Evolutionary conservation across 176 grass and related monocot genomes (phyloP).

Genomic region (Rhynchospora pubera): DNA sequence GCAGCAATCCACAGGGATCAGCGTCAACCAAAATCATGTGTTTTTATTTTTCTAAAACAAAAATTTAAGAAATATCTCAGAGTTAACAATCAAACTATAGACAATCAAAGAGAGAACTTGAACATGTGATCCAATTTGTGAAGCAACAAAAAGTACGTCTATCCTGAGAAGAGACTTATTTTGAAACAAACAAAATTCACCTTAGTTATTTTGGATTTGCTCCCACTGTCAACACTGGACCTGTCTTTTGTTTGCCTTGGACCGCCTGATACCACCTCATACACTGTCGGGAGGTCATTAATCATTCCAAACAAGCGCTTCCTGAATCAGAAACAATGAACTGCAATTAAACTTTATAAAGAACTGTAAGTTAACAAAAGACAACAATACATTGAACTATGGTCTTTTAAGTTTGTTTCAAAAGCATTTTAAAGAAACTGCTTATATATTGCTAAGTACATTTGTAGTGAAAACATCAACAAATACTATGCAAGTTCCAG

Average conservation of each 20-base stretch:
- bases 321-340: slow-evolving; percentile 35
- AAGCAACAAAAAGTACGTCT: background rate
- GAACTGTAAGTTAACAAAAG: background rate
- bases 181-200: slow-evolving; percentile 20
- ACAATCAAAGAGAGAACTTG: background rate
- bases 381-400: background rate
- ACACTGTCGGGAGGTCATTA: slow-evolving; percentile 85
- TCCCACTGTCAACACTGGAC: slow-evolving; percentile 50
- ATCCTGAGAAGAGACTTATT: background rate
- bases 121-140: background rate
- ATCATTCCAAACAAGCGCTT: slow-evolving; percentile 90
- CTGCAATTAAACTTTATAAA: background rate
- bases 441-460: background rate
- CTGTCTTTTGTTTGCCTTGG: slow-evolving; percentile 57
- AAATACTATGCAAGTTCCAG: background rate
- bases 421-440: background rate
- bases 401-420: background rate
- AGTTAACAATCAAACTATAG: too few species aligned
- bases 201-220: slow-evolving; percentile 68
- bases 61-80: background rate
- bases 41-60: background rate
- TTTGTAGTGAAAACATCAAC: background rate
- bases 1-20: background rate
- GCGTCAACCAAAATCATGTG: background rate
- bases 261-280: slow-evolving; percentile 51